These are phyloP conservation scores for Cucumis variabilis DNA, from an alignment of 331 rosid genomes.

Conservation along the genomic window DNA sequence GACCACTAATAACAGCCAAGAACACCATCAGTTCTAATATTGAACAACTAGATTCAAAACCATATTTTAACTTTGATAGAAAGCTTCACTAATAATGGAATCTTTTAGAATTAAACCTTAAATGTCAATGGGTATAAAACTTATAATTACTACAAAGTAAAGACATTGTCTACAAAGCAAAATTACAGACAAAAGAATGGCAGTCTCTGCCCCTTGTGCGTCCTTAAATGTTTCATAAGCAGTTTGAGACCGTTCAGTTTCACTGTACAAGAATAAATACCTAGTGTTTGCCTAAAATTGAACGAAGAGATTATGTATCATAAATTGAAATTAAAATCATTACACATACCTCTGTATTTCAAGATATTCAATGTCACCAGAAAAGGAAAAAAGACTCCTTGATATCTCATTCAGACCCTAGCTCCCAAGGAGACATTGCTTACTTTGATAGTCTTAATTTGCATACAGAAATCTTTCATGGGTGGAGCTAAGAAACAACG, in stretches of 20 bases:
- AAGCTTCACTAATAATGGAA: neutral
- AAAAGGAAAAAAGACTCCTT: constrained; percentile 93
- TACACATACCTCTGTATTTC: constrained; percentile 72
- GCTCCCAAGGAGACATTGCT: constrained; percentile 93
- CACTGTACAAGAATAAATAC: constrained; percentile 53
- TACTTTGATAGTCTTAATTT: constrained; percentile 81
- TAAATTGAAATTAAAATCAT: constrained; percentile 7
- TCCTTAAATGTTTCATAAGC: too few relatives aligned
- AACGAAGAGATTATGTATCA: constrained; percentile 24
- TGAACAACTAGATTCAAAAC: neutral
- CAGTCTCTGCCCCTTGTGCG: too few relatives aligned
- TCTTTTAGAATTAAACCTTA: neutral
- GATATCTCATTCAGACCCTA: constrained; percentile 81
- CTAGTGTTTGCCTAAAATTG: constrained; percentile 7
- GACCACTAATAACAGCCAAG: constrained; percentile 9
- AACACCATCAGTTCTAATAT: neutral
- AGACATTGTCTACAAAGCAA: too few relatives aligned
- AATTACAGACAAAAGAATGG: too few relatives aligned
- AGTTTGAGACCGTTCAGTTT: too few relatives aligned
- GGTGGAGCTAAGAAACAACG: neutral
- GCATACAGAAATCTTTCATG: constrained; percentile 27
- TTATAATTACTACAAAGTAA: too few relatives aligned
- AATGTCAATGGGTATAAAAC: too few relatives aligned
- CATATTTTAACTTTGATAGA: neutral
- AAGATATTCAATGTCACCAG: constrained; percentile 74